Percentiles rank a stretch among this genome's conserved stretches.
Conservation (phyloP, 768 basidiomycete species). For the Mycena metata region DNA sequence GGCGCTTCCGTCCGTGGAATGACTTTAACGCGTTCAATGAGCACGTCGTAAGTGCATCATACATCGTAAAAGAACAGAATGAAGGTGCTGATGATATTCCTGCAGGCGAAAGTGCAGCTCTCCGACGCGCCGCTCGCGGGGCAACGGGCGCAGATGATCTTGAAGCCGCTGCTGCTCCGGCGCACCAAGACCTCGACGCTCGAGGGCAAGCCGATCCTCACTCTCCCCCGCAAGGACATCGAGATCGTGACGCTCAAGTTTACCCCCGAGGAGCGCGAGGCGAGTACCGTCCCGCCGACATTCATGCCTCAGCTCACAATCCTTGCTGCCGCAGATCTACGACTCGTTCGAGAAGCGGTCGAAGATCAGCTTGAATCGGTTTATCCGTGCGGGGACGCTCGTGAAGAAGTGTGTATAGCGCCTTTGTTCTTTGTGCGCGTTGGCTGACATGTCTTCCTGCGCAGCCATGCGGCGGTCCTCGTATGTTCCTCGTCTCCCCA, state of each 20-base stretch:
- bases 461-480: slow-evolving; percentile 62
- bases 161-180: slow-evolving; percentile 77
- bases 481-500: slow-evolving; percentile 43
- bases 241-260: slow-evolving; percentile 74
- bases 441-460: too few species aligned
- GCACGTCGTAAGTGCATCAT: slow-evolving; percentile 58
- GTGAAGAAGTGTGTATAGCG: slow-evolving; percentile 62
- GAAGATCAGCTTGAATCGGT: slow-evolving; percentile 69
- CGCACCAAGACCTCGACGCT: slow-evolving; percentile 76
- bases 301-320: too few species aligned
- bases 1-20: slow-evolving; percentile 77
- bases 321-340: slow-evolving; percentile 72
- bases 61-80: slow-evolving; percentile 44
- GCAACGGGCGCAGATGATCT: slow-evolving; percentile 73
- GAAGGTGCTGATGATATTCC: slow-evolving; percentile 26
- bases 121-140: slow-evolving; percentile 74
- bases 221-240: slow-evolving; percentile 72
- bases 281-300: slow-evolving; percentile 41
- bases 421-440: too few species aligned
- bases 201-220: slow-evolving; percentile 78
- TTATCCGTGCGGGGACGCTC: slow-evolving; percentile 73
- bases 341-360: slow-evolving; percentile 68
- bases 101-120: slow-evolving; percentile 65
- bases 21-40: slow-evolving; percentile 78
- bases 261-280: slow-evolving; percentile 90